Percentiles rank a stretch among this genome's conserved stretches.
Evolutionary conservation across 306 rosid species (phyloP).

Genomic region (Rosa lucieae): DNA sequence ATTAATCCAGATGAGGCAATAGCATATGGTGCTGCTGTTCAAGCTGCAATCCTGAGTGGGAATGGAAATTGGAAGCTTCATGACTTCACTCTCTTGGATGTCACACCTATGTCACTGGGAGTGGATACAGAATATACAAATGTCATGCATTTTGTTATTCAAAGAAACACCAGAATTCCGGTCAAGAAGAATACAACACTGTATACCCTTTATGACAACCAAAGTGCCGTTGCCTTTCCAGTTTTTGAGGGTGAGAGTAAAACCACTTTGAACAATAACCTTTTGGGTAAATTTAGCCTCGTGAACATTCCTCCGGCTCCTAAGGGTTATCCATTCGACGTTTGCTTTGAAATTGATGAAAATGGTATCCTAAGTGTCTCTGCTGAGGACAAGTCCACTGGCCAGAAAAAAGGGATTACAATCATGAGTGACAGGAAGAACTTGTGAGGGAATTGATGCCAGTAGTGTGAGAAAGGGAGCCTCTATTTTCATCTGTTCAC

Average conservation of each 20-base stretch:
- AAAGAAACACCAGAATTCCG: neutral
- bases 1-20: neutral
- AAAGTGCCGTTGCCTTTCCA: neutral
- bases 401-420: neutral
- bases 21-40: neutral
- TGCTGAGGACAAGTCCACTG: too few species aligned
- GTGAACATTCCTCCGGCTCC: neutral
- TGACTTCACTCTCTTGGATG: constrained; percentile 6
- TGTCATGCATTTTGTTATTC: neutral
- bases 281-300: neutral
- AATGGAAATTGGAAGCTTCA: neutral
- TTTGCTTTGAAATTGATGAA: neutral
- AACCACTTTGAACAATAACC: neutral
- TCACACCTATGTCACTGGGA: neutral
- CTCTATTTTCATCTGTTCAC: neutral
- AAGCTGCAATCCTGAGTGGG: constrained; percentile 12
- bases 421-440: neutral
- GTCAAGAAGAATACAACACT: neutral
- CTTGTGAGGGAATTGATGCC: too few species aligned
- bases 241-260: neutral
- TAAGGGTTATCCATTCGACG: neutral
- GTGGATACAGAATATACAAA: too few species aligned
- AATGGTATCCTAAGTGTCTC: neutral
- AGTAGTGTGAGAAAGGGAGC: neutral
- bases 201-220: neutral